Conservation (phyloP, 306 rosid species). For the Geum urbanum region DNA sequence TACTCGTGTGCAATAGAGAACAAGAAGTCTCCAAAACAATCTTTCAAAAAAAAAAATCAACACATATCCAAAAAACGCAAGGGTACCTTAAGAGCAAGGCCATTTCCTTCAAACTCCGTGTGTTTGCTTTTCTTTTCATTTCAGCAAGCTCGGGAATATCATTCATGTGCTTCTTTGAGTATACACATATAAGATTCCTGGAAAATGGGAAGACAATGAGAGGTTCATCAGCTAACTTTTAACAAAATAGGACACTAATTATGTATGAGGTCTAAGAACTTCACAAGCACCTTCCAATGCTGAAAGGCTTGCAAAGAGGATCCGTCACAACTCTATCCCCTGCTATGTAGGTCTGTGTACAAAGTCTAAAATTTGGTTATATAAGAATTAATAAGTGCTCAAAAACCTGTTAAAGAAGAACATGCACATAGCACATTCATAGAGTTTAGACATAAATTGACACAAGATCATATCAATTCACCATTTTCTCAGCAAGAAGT, state of each 20-base stretch:
- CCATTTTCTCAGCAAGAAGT: conserved; percentile 73
- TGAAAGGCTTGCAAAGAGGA: conserved; percentile 95
- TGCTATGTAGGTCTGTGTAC: conserved; percentile 70
- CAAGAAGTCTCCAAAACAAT: no score
- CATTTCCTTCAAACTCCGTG: conserved; percentile 92
- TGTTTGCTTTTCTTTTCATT: conserved; percentile 82
- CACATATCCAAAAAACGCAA: conserved; percentile 18
- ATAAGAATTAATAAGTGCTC: conserved; percentile 23
- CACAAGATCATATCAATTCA: conserved; percentile 24
- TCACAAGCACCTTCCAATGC: conserved; percentile 81
- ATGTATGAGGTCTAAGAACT: conserved; percentile 25
- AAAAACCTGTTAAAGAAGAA: conserved; percentile 5
- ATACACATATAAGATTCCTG: conserved; percentile 97
- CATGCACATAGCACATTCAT: conserved; percentile 10
- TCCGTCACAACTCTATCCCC: conserved; percentile 95
- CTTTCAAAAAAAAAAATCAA: not conserved
- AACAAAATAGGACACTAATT: conserved; percentile 14
- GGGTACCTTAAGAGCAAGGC: conserved; percentile 78
- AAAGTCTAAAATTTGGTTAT: conserved; percentile 36
- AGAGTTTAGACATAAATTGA: not conserved
- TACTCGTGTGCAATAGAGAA: not conserved
- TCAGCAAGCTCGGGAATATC: conserved; percentile 83
- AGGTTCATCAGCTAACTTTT: not conserved
- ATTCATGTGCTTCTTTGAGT: conserved; percentile 92
- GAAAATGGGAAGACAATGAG: conserved; percentile 6